These are phyloP conservation scores for Didymella lethalis DNA, from an alignment of 2,329 filamentous ascomycete species.

Conservation along the genomic window DNA sequence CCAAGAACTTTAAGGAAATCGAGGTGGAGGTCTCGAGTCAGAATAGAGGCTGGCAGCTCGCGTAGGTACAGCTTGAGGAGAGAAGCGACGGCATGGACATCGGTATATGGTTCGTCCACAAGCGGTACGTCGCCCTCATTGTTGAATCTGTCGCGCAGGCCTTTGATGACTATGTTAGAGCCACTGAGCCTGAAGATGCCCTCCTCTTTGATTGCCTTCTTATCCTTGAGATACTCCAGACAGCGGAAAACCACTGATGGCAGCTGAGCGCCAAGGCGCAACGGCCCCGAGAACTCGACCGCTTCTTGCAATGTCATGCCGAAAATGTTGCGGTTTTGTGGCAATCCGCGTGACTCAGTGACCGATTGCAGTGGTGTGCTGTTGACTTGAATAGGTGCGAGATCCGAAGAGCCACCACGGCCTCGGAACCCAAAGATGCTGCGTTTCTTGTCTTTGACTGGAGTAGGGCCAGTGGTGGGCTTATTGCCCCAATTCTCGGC, in stretches of 20 bases:
- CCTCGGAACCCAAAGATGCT: slow-evolving; percentile 71
- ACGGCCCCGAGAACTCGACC: slow-evolving; percentile 78
- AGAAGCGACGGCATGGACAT: slow-evolving; percentile 95
- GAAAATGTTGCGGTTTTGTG: slow-evolving; percentile 71
- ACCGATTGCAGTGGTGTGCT: slow-evolving; percentile 27
- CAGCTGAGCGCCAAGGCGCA: slow-evolving; percentile 75
- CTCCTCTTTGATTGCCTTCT: slow-evolving; percentile 84
- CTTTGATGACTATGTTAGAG: slow-evolving; percentile 94
- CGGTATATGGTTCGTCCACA: slow-evolving; percentile 85
- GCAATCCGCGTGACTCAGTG: slow-evolving; percentile 34
- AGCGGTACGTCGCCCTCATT: slow-evolving; percentile 90
- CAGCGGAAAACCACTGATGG: slow-evolving; percentile 95
- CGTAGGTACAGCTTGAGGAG: slow-evolving; percentile 92
- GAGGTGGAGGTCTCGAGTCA: slow-evolving; percentile 88
- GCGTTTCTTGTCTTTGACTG: slow-evolving; percentile 81
- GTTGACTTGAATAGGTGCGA: slow-evolving; percentile 51
- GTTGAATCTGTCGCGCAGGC: slow-evolving; percentile 91
- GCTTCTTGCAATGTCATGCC: slow-evolving; percentile 86
- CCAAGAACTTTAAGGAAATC: slow-evolving; percentile 83
- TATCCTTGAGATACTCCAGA: slow-evolving; percentile 87
- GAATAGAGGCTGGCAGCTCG: slow-evolving; percentile 87
- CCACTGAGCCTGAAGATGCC: slow-evolving; percentile 96
- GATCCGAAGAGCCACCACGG: slow-evolving; percentile 74
- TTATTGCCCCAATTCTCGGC: slow-evolving; percentile 87
- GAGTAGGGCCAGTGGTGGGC: slow-evolving; percentile 59